Conservation (phyloP, 306 rosid species). For the Fragaria iinumae region DNA sequence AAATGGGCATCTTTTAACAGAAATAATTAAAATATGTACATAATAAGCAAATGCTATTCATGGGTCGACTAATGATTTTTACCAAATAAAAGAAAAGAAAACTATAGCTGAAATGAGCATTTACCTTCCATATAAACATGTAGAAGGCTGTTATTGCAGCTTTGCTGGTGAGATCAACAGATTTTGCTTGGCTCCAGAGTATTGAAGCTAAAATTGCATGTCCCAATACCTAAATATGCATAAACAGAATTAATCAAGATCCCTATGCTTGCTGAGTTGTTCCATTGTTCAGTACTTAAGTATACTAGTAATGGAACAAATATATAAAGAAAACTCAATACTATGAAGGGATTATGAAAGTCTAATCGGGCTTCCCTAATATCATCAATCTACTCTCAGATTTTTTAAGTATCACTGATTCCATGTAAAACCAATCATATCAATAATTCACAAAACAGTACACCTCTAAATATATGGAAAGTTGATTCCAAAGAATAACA, state of each 20-base stretch:
- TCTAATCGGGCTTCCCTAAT: constrained; percentile 21
- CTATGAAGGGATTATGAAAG: constrained; percentile 3
- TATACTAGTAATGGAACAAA: neutral
- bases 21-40: neutral
- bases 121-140: constrained; percentile 99
- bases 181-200: constrained; percentile 78
- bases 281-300: constrained; percentile 12
- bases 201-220: constrained; percentile 60
- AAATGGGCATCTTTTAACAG: neutral
- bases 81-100: neutral
- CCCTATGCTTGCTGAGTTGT: constrained; percentile 7
- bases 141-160: constrained; percentile 83
- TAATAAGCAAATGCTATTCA: neutral
- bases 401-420: neutral
- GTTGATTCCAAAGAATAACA: neutral
- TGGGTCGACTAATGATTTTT: neutral
- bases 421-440: constrained; percentile 10
- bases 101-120: neutral
- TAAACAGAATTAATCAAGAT: constrained; percentile 24
- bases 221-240: constrained; percentile 59
- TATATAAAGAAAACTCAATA: neutral
- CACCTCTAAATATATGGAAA: neutral
- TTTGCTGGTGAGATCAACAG: constrained; percentile 81
- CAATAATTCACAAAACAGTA: neutral
- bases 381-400: constrained; percentile 5